A percentile compares a stretch with the other conserved stretches of the same genome.
Evolutionary conservation across 805 yeast genomes (phyloP).

Genomic region (Maudiozyma bulderi): DNA sequence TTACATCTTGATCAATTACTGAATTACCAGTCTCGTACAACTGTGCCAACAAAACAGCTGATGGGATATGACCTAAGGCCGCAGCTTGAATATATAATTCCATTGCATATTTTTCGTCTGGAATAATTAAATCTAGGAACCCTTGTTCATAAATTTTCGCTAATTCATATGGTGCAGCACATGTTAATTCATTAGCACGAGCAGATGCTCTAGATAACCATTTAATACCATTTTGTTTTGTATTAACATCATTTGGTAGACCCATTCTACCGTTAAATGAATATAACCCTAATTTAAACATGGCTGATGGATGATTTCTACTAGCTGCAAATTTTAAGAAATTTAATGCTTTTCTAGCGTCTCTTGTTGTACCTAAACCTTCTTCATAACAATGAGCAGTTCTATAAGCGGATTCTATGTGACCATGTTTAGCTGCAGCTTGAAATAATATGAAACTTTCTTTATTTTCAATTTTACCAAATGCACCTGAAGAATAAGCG

Average conservation of each 20-base stretch:
- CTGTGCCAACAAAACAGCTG: slow-evolving; percentile 71
- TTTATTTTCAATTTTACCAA: slow-evolving; percentile 68
- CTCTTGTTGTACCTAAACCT: slow-evolving; percentile 87
- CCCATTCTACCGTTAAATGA: slow-evolving; percentile 84
- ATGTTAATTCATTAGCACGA: slow-evolving; percentile 70
- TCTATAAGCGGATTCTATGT: slow-evolving; percentile 82
- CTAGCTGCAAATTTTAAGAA: slow-evolving; percentile 80
- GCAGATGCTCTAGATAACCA: slow-evolving; percentile 87
- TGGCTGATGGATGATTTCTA: slow-evolving; percentile 92
- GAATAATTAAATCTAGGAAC: slow-evolving; percentile 75
- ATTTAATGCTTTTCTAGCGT: slow-evolving; percentile 76
- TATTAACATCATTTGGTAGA: slow-evolving; percentile 50
- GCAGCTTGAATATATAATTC: slow-evolving; percentile 84
- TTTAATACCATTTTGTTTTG: slow-evolving; percentile 79
- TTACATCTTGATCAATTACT: slow-evolving; percentile 65
- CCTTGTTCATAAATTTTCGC: slow-evolving; percentile 80
- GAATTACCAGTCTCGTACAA: slow-evolving; percentile 70
- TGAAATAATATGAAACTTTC: slow-evolving; percentile 73
- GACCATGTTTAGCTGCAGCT: slow-evolving; percentile 89
- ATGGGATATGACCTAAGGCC: slow-evolving; percentile 71
- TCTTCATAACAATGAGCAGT: slow-evolving; percentile 88
- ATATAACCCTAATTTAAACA: slow-evolving; percentile 84
- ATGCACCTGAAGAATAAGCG: slow-evolving; percentile 73
- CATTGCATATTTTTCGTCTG: slow-evolving; percentile 74
- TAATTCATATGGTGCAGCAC: slow-evolving; percentile 91